These are phyloP conservation scores for Trametes versicolor DNA, from an alignment of 1,284 basidiomycete genomes.

Conservation along the genomic window DNA sequence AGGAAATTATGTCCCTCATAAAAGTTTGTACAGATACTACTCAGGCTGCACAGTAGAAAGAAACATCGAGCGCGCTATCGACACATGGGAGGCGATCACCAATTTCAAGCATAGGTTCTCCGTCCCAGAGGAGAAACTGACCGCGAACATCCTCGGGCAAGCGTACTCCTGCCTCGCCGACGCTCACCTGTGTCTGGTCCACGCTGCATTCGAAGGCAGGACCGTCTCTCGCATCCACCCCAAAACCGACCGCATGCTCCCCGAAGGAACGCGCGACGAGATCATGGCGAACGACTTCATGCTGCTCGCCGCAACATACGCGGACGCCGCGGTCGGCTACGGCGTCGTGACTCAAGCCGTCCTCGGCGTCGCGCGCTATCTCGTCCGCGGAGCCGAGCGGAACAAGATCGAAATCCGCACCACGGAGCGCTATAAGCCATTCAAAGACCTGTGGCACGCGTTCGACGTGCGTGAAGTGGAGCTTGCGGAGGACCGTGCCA, in stretches of 20 bases:
- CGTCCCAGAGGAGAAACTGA: conserved; percentile 10
- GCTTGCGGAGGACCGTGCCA: conserved; percentile 12
- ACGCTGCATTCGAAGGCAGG: conserved; percentile 9
- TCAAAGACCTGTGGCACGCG: conserved; percentile 11
- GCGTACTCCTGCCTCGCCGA: conserved; percentile 20
- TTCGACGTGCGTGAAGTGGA: conserved; percentile 11
- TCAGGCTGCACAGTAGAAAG: conserved; percentile 11
- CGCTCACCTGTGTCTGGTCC: conserved; percentile 1
- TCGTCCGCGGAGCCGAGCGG: background rate
- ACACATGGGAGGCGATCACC: conserved; percentile 16
- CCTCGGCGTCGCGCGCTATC: conserved; percentile 11
- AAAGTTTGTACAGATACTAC: background rate
- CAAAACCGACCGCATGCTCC: conserved; percentile 7
- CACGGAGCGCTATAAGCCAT: conserved; percentile 8
- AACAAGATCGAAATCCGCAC: conserved; percentile 8
- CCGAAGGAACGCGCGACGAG: background rate
- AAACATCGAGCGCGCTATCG: conserved; percentile 8
- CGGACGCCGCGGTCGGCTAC: background rate
- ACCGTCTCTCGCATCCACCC: conserved; percentile 6
- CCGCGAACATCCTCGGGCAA: conserved; percentile 7
- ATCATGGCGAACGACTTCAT: background rate
- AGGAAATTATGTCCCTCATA: background rate
- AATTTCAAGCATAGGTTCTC: background rate
- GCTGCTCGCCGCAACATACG: conserved; percentile 1
- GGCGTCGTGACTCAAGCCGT: conserved; percentile 5